These are phyloP conservation scores for Tetracladium maxilliforme DNA, from an alignment of 2,329 filamentous ascomycete genomes.

Conservation along the genomic window DNA sequence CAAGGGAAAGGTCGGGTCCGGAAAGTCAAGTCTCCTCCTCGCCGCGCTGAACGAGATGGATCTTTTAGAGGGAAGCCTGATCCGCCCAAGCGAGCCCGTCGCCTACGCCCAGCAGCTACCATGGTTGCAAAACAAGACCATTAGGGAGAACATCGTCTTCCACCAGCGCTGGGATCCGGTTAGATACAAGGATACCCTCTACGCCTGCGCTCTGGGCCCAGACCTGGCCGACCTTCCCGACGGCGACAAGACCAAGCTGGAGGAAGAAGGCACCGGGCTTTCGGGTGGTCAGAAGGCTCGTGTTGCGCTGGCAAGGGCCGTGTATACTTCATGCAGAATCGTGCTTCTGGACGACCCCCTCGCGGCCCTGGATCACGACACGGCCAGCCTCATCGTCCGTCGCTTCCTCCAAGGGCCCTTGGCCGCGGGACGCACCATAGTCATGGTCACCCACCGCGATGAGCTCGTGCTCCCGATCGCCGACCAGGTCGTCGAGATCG, in stretches of 20 bases:
- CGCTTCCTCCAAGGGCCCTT: conserved; percentile 40
- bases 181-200: conserved; percentile 53
- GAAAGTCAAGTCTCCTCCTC: conserved; percentile 47
- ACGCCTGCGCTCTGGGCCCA: conserved; percentile 44
- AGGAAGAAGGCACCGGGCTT: conserved; percentile 45
- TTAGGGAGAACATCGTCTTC: conserved; percentile 54
- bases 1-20: conserved; percentile 47
- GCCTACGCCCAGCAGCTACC: conserved; percentile 52
- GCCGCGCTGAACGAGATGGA: conserved; percentile 45
- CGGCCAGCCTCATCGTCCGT: conserved; percentile 43
- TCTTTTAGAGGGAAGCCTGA: conserved; percentile 29
- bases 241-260: conserved; percentile 45
- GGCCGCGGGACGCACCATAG: conserved; percentile 32
- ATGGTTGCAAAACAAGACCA: conserved; percentile 57
- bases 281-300: conserved; percentile 47
- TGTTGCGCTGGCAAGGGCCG: conserved; percentile 42
- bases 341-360: conserved; percentile 44
- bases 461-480: conserved; percentile 63
- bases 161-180: conserved; percentile 51
- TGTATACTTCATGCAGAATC: conserved; percentile 38
- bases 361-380: conserved; percentile 47
- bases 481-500: conserved; percentile 57
- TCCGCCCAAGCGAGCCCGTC: conserved; percentile 37
- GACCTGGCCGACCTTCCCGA: conserved; percentile 49
- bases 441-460: conserved; percentile 50